Evolutionary conservation across 169 alveolate species (phyloP), one percentile per base, ranked within the genome.

Genomic region (Cryptosporidium tyzzeri): DNA sequence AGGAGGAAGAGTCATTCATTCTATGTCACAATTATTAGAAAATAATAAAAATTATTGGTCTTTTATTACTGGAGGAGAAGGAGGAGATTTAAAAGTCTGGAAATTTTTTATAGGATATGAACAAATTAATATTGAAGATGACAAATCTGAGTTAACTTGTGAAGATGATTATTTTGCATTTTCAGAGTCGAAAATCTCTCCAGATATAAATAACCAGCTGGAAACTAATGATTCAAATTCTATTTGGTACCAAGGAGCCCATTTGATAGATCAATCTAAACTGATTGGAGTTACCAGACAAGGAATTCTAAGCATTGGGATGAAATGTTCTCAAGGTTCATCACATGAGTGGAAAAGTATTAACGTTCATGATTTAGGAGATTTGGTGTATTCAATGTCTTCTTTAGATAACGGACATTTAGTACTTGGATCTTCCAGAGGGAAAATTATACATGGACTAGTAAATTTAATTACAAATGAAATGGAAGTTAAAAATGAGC

Each of bases 11-110:
- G 23, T 44, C 62, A 29, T 80, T 41, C 45, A 26, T 35, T 62
- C 65, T 29, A 6, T 59, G 37, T 53, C 26, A 1, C 14, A 29
- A 2, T 29, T 14, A 4, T 12, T 3, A 3, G 33, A 9, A 2
- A n/a, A 39, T n/a, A 14, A 39, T 10, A 23, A 45, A n/a, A 48
- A 23, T 39, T 65, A 23, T 39, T 39, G 50, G 69, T 18, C 16
- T 26, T 80, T 80, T 50, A 31, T 67, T n/a, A 61, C 80, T 9
- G 80, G 80, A 29, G 75, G 89, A 21, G 89, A 80, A 48, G 89
- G 89, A 2, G 89, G 89, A 0, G 89, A 80, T 65, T 65, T 80
- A 18, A 80, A 80, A 29, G n/a, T 65, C 37, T 80, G 89, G 89
- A 62, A 29, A 58, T 73, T n/a, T 29, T 31, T 18, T 18, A 73